Evolutionary conservation across 2,329 filamentous ascomycete genomes (phyloP).

Genomic region (Arthrocladium fulminans): DNA sequence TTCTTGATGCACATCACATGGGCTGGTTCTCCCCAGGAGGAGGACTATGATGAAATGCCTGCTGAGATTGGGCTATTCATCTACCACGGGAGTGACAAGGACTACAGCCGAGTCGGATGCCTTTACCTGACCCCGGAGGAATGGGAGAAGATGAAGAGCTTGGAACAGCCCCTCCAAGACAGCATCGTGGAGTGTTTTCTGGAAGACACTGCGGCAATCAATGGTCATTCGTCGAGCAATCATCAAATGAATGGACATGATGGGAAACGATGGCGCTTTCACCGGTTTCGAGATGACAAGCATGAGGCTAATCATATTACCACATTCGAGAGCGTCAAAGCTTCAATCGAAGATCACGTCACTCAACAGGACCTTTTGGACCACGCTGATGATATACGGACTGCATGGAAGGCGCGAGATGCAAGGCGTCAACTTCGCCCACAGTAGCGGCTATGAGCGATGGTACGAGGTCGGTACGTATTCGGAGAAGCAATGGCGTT

Average conservation of each 20-base stretch:
- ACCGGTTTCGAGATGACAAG: slow-evolving; percentile 90
- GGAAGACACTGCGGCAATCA: slow-evolving; percentile 38
- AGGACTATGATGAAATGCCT: slow-evolving; percentile 74
- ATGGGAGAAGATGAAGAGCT: slow-evolving; percentile 71
- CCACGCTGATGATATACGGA: slow-evolving; percentile 61
- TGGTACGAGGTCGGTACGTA: no score
- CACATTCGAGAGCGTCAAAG: slow-evolving; percentile 75
- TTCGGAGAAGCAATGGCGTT: not conserved
- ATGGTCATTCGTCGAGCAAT: not conserved
- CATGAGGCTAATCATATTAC: slow-evolving; percentile 77
- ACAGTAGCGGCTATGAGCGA: not conserved
- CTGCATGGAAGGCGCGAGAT: slow-evolving; percentile 65
- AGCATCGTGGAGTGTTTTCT: slow-evolving; percentile 84
- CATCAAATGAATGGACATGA: slow-evolving; percentile 7
- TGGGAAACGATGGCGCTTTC: slow-evolving; percentile 59
- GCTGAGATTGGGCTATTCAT: slow-evolving; percentile 59
- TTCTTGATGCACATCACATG: slow-evolving; percentile 75
- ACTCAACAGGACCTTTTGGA: slow-evolving; percentile 70
- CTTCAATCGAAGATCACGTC: slow-evolving; percentile 80
- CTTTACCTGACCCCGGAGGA: slow-evolving; percentile 65
- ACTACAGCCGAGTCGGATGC: slow-evolving; percentile 58
- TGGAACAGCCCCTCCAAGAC: slow-evolving; percentile 70
- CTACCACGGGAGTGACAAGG: slow-evolving; percentile 50
- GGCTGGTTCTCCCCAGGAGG: slow-evolving; percentile 56
- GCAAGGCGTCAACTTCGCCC: not conserved